Evolutionary conservation across 1,284 basidiomycete genomes (phyloP).

Genomic region (Rhodotorula sp.): DNA sequence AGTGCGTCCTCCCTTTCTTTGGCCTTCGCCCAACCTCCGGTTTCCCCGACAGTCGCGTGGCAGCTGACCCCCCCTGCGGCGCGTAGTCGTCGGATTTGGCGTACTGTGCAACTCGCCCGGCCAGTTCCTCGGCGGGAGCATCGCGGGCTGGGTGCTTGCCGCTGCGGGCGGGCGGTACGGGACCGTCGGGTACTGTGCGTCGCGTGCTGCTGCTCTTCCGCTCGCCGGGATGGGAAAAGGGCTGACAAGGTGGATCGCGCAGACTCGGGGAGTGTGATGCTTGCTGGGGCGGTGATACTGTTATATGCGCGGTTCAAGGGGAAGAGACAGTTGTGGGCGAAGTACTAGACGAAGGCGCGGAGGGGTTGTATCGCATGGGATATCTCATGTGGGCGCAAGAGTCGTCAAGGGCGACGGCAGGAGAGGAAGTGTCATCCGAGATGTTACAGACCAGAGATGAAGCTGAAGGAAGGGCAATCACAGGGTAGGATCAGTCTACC

Average conservation of each 20-base stretch:
- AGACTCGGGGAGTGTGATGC: background rate
- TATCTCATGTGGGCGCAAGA: too few species aligned
- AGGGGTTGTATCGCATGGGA: background rate
- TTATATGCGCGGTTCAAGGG: background rate
- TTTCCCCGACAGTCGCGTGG: background rate
- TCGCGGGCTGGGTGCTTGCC: background rate
- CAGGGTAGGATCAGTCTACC: too few species aligned
- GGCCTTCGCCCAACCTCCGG: too few species aligned
- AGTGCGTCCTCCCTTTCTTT: background rate
- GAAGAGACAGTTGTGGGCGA: background rate
- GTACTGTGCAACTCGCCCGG: constrained; percentile 5
- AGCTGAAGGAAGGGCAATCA: too few species aligned
- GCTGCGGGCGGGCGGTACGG: background rate
- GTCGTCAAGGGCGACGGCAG: too few species aligned
- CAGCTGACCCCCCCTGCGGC: background rate
- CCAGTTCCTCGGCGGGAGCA: constrained; percentile 1
- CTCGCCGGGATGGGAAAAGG: too few species aligned
- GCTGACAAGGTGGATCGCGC: background rate
- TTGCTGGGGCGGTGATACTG: background rate
- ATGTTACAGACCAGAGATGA: too few species aligned
- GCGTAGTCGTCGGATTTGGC: constrained; percentile 6
- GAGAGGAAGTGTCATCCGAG: too few species aligned
- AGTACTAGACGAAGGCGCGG: background rate
- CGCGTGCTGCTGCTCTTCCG: background rate
- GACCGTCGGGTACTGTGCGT: constrained; percentile 3